Percentiles rank a stretch among this genome's conserved stretches.
phyloP scores from a whole-genome alignment of 352 stramenopile genomes.

The Phytophthora sp. region DNA sequence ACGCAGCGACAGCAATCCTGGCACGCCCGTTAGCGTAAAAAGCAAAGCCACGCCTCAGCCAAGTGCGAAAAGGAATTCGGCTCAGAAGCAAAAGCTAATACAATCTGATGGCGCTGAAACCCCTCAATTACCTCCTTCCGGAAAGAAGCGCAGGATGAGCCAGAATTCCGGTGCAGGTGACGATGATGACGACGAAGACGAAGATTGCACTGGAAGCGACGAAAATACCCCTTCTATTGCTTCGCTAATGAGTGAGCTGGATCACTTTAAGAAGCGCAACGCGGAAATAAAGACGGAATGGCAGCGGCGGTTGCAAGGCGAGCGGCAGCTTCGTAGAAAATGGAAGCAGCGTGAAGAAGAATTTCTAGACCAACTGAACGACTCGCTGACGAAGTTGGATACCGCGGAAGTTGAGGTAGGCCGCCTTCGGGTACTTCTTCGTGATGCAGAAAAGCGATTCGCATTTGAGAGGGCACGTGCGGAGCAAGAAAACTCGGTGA shows the following conservation, averaged over 20 bases:
- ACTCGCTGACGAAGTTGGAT: conserved; percentile 61
- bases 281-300: conserved; percentile 83
- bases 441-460: conserved; percentile 74
- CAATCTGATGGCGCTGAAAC: conserved; percentile 1
- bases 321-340: conserved; percentile 78
- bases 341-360: conserved; percentile 82
- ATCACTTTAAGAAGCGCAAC: conserved; percentile 82
- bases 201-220: conserved; percentile 36
- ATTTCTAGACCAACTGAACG: conserved; percentile 72
- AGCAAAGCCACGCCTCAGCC: conserved; percentile 13
- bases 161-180: conserved; percentile 18
- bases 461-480: conserved; percentile 71
- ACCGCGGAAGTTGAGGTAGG: conserved; percentile 48
- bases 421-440: conserved; percentile 48
- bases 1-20: no score
- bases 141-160: conserved; percentile 12
- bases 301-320: conserved; percentile 75
- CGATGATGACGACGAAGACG: conserved; percentile 44
- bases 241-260: conserved; percentile 58
- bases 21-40: conserved; percentile 8
- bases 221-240: conserved; percentile 25
- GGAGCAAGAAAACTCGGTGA: conserved; percentile 84
- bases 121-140: conserved; percentile 5
- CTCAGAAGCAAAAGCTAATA: conserved; percentile 4
- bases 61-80: conserved; percentile 12